A percentile compares a stretch with the other conserved stretches of the same genome.
Conservation (phyloP, 345 rosid genomes). For the Pelargonium nanum region DNA sequence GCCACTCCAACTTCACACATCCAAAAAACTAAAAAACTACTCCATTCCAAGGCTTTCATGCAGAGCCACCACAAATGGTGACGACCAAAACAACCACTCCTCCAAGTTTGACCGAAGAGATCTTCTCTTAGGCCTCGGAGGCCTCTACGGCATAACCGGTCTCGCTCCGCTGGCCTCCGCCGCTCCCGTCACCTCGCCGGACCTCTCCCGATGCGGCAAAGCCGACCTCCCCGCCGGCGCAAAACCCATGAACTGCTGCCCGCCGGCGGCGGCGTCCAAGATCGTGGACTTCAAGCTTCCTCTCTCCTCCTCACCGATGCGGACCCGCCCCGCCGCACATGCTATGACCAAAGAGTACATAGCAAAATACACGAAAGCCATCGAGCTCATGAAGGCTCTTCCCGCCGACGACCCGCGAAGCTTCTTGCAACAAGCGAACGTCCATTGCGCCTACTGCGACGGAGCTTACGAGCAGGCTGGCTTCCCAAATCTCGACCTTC, state of each 20-base stretch:
- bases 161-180: constrained; percentile 24
- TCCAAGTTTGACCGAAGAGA: constrained; percentile 38
- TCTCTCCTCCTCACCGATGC: constrained; percentile 10
- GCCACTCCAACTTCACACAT: constrained; percentile 16
- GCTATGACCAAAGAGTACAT: constrained; percentile 20
- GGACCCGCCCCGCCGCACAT: constrained; percentile 41
- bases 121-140: constrained; percentile 44
- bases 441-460: constrained; percentile 58
- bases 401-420: constrained; percentile 49
- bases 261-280: constrained; percentile 26
- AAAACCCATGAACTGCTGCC: constrained; percentile 36
- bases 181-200: constrained; percentile 30
- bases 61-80: constrained; percentile 12
- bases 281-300: constrained; percentile 35
- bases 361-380: constrained; percentile 36
- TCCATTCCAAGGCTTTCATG: constrained; percentile 12
- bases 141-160: constrained; percentile 31
- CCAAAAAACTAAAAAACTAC: constrained; percentile 2
- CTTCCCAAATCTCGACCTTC: constrained; percentile 38
- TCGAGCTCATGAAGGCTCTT: constrained; percentile 48
- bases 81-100: constrained; percentile 8
- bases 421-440: constrained; percentile 44
- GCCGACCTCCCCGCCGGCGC: constrained; percentile 31
- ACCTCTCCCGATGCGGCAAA: constrained; percentile 26
- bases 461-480: constrained; percentile 51